Conservation (phyloP, 768 basidiomycete genomes). For the Macrolepiota fuliginosa region DNA sequence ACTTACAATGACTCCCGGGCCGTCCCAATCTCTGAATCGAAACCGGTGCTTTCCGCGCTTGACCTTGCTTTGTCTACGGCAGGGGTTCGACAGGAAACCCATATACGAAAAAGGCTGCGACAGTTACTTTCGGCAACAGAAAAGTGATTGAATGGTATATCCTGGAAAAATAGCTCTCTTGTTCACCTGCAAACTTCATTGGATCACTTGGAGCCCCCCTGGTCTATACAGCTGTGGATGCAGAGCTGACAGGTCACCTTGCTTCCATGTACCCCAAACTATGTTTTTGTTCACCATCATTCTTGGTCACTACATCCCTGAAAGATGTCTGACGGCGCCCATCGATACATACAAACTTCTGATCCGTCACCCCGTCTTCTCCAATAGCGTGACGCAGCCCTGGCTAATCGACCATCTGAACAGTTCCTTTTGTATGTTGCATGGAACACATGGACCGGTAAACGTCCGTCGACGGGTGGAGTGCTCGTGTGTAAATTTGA, state of each 20-base stretch:
- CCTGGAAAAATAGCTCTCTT: neutral
- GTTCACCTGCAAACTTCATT: neutral
- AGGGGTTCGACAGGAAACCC: constrained; percentile 62
- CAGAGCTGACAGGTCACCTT: constrained; percentile 27
- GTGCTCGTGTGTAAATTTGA: constrained; percentile 27
- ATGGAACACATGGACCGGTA: constrained; percentile 25
- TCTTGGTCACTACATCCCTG: constrained; percentile 28
- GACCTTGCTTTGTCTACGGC: constrained; percentile 46
- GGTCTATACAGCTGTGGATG: constrained; percentile 27
- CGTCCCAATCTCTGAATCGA: constrained; percentile 45
- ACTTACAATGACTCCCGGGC: constrained; percentile 50
- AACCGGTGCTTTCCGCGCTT: constrained; percentile 46
- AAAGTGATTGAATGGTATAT: constrained; percentile 34
- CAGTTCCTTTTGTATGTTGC: constrained; percentile 28
- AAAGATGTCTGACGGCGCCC: constrained; percentile 28
- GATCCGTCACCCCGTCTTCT: constrained; percentile 28
- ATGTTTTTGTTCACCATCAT: constrained; percentile 29
- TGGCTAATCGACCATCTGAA: constrained; percentile 33
- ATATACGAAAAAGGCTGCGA: constrained; percentile 53
- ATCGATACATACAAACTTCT: constrained; percentile 29
- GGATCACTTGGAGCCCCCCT: constrained; percentile 25
- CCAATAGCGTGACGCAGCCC: constrained; percentile 30
- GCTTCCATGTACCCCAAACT: constrained; percentile 28
- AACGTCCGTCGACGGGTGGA: constrained; percentile 23
- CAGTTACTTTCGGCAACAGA: constrained; percentile 35